Base-by-base conservation (phyloP, 2,329 filamentous ascomycete genomes). In the Neopestalotiopsis sp. region DNA sequence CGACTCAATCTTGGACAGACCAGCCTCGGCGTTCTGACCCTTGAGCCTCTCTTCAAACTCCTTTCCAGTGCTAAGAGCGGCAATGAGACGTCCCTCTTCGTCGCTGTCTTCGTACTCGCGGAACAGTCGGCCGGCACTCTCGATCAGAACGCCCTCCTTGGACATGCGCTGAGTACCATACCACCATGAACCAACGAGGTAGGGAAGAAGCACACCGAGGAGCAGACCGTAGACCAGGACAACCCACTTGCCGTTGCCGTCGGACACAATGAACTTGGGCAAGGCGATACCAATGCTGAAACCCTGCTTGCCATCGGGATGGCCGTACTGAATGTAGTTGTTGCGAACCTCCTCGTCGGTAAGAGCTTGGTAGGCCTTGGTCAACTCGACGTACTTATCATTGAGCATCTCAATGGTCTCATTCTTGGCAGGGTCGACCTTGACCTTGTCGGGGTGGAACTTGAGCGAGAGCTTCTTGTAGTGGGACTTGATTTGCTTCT, bases 261-360 rank as follows among this genome's bases (percentile, higher is more conserved):
- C 94, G 14, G 93, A 92, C 67, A 99, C 88, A 75, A 99, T 94
- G 81, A 96, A 94, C 79, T 96, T 92, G 60, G 96, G 96, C 60
- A 99, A 88, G 60, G 95, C 96, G 73, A 99, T 99, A 72, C 96
- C 95, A 77, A 99, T 98, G 83, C 94, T 98, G 82, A 95, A 96
- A 80, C 94, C 95, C 83, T 99, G 96, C 87, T 98, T 98, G 78
- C 96, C 96, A 79, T 99, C 96, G 6, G 96, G 96, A 80, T 99
- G 94, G 68, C 96, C 96, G 77, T 92, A 99, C 80, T 97, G 93
- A 66, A 97, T 91, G 81, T 93, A 99, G 84, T 99, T 99, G 83
- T 97, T 97, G 77, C 96, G 93, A 70, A 98, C 89, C 57, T 98
- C 96, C 82, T 99, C 97, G 78, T 99, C 96, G 4, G 97, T 99